Evolutionary conservation across 768 basidiomycete genomes (phyloP), one percentile per base, ranked within the genome.

Genomic region (Russula ochroleuca): DNA sequence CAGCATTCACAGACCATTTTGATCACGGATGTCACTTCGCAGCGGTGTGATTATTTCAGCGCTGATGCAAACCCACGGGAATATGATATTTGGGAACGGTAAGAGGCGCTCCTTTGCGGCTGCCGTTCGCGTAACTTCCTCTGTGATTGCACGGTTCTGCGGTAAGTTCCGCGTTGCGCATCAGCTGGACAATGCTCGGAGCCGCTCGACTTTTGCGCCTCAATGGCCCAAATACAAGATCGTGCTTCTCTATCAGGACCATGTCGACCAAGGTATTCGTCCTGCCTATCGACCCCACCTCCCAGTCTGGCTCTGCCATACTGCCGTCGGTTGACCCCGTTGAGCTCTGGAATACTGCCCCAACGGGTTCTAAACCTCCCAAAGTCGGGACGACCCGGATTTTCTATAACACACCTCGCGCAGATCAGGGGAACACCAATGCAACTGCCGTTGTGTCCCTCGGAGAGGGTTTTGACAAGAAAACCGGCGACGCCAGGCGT

Each of bases 341-440:
- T 28, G 65, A 79, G 57, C 75, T 88, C 37, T 90, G 86, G 87
- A 59, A 73, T 0, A 79, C 79, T 13, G 78, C 82, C 1, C 80
- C 82, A 0, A 66, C 70, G 2, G 77, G 75, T 19, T 75, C 69
- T 33, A 71, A 72, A 62, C 76, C 78, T 31, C 78, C 86, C 0
- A 82, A 83, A 69, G 82, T 78, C 5, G 88, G 86, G 9, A 84
- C 85, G 0, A 81, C 85, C 1, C 81, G 85, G 56, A 77, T 83
- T 5, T 87, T 90, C 73, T 89, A 82, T 75, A 81, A 82, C 59
- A 79, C 78, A 3, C 82, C 83, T 3, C 62, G 69, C 25, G 35
- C 61, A 13, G 73, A 73, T 13, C 69, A 74, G 13, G 69, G 67
- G 14, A 43, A 21, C 10, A 23, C 21, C 35, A 78, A 78, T 59